These are phyloP conservation scores for Venturiaceae sp. DNA, from an alignment of 2,329 filamentous ascomycete genomes.

Conservation along the genomic window DNA sequence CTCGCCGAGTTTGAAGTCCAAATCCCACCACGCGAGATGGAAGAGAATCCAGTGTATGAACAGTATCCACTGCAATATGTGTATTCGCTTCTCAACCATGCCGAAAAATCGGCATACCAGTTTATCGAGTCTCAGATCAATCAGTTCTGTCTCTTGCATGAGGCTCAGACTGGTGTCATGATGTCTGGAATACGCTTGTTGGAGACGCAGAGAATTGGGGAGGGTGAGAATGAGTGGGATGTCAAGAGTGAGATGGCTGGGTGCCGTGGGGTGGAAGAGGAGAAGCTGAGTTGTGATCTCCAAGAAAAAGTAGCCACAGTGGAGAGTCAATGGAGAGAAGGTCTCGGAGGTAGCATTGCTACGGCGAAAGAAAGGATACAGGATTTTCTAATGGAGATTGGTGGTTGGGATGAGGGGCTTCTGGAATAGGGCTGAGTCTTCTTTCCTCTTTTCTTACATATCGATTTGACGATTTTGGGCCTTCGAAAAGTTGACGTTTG, in stretches of 20 bases:
- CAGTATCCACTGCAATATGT: constrained; percentile 83
- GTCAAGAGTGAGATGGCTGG: constrained; percentile 41
- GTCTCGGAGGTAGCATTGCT: constrained; percentile 68
- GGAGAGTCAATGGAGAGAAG: constrained; percentile 83
- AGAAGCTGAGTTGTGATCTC: constrained; percentile 67
- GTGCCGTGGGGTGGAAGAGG: constrained; percentile 58
- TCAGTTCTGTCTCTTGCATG: constrained; percentile 78
- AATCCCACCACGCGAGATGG: constrained; percentile 69
- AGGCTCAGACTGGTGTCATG: constrained; percentile 74
- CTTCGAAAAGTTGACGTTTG: neutral
- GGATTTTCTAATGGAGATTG: constrained; percentile 61
- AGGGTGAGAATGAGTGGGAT: constrained; percentile 27
- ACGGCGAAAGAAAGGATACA: constrained; percentile 66
- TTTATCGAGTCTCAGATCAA: constrained; percentile 96
- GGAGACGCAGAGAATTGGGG: constrained; percentile 49
- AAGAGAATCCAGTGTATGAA: constrained; percentile 76
- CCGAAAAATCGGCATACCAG: constrained; percentile 88
- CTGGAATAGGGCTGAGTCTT: constrained; percentile 20
- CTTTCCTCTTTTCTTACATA: too few species aligned
- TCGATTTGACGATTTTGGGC: neutral
- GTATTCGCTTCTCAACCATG: constrained; percentile 73
- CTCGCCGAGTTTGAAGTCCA: constrained; percentile 56
- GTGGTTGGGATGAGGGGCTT: constrained; percentile 74
- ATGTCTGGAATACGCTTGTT: constrained; percentile 57
- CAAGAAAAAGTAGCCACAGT: constrained; percentile 90